Evolutionary conservation across 345 rosid genomes (phyloP).

Genomic region (Moricandia moricandioides): DNA sequence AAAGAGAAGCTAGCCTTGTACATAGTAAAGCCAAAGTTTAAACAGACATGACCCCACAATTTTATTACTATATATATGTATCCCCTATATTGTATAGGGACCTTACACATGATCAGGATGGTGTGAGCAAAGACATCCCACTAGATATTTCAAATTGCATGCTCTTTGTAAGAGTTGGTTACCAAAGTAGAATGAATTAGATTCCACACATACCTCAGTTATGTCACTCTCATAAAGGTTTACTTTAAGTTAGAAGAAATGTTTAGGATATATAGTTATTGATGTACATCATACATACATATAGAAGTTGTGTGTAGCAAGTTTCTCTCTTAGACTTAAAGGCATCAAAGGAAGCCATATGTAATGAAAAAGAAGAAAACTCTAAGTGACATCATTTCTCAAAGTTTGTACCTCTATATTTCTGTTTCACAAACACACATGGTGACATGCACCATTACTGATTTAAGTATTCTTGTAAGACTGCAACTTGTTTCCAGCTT

Average conservation of each 20-base stretch:
- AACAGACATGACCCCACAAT: constrained; percentile 30
- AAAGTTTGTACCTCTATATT: constrained; percentile 12
- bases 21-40: constrained; percentile 37
- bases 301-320: constrained; percentile 13
- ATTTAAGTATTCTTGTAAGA: neutral
- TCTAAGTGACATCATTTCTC: constrained; percentile 14
- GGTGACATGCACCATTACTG: neutral
- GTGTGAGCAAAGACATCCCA: constrained; percentile 36
- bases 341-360: constrained; percentile 14
- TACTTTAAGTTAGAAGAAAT: constrained; percentile 9
- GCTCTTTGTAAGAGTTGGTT: constrained; percentile 10
- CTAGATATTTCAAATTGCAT: constrained; percentile 22
- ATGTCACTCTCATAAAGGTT: constrained; percentile 16
- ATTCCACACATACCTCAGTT: constrained; percentile 24
- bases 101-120: constrained; percentile 37
- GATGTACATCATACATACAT: constrained; percentile 12
- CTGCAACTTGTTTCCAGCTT: constrained; percentile 9
- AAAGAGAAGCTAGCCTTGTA: constrained; percentile 36
- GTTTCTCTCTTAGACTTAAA: constrained; percentile 12
- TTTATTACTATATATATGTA: constrained; percentile 22
- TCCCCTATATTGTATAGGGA: constrained; percentile 36
- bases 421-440: constrained; percentile 21
- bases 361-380: neutral
- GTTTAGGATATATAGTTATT: constrained; percentile 6
- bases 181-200: constrained; percentile 17